Evolutionary conservation across 2,329 filamentous ascomycete genomes (phyloP).

Genomic region (Epichloe glyceriae): DNA sequence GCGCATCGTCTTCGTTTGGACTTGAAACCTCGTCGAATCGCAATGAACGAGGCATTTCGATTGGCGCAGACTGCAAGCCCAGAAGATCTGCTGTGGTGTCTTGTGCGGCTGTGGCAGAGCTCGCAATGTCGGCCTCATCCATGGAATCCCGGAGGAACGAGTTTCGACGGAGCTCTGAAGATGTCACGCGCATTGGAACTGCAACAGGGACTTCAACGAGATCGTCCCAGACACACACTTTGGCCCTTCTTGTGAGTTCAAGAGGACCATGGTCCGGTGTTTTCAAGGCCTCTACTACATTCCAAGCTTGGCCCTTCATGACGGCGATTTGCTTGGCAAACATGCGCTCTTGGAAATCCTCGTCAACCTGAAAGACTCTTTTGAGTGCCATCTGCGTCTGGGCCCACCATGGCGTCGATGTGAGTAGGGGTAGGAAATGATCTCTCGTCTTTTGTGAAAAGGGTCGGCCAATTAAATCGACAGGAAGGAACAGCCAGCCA

Average conservation of each 20-base stretch:
- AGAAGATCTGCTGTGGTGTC: slow-evolving; percentile 53
- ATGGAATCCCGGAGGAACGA: slow-evolving; percentile 34
- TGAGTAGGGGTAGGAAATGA: slow-evolving; percentile 91
- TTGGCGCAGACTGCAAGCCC: slow-evolving; percentile 45
- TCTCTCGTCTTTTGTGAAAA: slow-evolving; percentile 89
- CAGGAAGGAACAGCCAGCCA: slow-evolving; percentile 93
- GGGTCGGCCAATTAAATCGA: slow-evolving; percentile 88
- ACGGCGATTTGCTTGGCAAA: slow-evolving; percentile 96
- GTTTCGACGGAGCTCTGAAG: slow-evolving; percentile 67
- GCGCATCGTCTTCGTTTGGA: slow-evolving; percentile 27
- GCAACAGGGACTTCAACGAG: slow-evolving; percentile 91
- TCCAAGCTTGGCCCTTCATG: slow-evolving; percentile 99
- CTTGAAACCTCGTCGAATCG: slow-evolving; percentile 52
- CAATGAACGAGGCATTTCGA: slow-evolving; percentile 60
- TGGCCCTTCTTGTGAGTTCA: slow-evolving; percentile 77
- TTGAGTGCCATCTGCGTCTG: slow-evolving; percentile 82
- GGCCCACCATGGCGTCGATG: slow-evolving; percentile 92
- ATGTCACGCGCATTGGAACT: slow-evolving; percentile 74
- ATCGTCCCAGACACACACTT: slow-evolving; percentile 97
- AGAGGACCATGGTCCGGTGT: slow-evolving; percentile 82
- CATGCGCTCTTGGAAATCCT: slow-evolving; percentile 97
- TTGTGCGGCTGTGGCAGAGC: slow-evolving; percentile 20
- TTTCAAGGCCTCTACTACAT: slow-evolving; percentile 95
- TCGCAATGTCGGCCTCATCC: slow-evolving; percentile 82
- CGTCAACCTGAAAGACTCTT: slow-evolving; percentile 78